phyloP scores from a whole-genome alignment of 768 basidiomycete species.

The Leccinum boreale region DNA sequence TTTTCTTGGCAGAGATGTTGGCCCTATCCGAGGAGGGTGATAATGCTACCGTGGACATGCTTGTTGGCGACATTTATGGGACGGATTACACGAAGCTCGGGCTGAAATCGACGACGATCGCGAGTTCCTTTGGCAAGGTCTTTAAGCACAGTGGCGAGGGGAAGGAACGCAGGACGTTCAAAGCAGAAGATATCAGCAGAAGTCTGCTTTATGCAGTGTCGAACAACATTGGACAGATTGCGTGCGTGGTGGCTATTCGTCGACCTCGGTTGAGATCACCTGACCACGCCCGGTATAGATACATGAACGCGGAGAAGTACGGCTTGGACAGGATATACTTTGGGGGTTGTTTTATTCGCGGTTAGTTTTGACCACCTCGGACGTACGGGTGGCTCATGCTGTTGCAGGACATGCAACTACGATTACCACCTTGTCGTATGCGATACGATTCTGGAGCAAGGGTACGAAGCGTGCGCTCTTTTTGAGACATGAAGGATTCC shows the following conservation, averaged over 20 bases:
- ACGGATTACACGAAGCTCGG: slow-evolving; percentile 94
- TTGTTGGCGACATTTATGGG: slow-evolving; percentile 99
- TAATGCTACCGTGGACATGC: slow-evolving; percentile 94
- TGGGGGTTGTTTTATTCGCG: slow-evolving; percentile 98
- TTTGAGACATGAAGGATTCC: slow-evolving; percentile 95
- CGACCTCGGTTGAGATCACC: background rate
- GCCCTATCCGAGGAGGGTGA: slow-evolving; percentile 90
- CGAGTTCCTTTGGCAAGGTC: slow-evolving; percentile 97
- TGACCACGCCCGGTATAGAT: slow-evolving; percentile 34
- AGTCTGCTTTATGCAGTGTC: slow-evolving; percentile 94
- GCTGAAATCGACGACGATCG: slow-evolving; percentile 96
- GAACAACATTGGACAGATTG: slow-evolving; percentile 99
- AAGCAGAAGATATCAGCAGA: slow-evolving; percentile 89
- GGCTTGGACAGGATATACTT: slow-evolving; percentile 96
- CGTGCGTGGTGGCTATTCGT: slow-evolving; percentile 57
- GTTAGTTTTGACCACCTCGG: slow-evolving; percentile 41
- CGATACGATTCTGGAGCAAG: slow-evolving; percentile 99
- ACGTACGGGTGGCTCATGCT: slow-evolving; percentile 2
- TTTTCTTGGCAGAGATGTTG: slow-evolving; percentile 77
- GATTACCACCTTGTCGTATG: slow-evolving; percentile 95
- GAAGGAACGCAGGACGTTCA: slow-evolving; percentile 63
- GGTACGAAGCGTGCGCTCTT: slow-evolving; percentile 96
- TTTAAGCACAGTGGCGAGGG: slow-evolving; percentile 76
- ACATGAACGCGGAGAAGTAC: slow-evolving; percentile 99
- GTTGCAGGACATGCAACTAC: slow-evolving; percentile 88